These are phyloP conservation scores for Trichophyton verrucosum DNA, from an alignment of 2,329 filamentous ascomycete genomes.

Conservation along the genomic window DNA sequence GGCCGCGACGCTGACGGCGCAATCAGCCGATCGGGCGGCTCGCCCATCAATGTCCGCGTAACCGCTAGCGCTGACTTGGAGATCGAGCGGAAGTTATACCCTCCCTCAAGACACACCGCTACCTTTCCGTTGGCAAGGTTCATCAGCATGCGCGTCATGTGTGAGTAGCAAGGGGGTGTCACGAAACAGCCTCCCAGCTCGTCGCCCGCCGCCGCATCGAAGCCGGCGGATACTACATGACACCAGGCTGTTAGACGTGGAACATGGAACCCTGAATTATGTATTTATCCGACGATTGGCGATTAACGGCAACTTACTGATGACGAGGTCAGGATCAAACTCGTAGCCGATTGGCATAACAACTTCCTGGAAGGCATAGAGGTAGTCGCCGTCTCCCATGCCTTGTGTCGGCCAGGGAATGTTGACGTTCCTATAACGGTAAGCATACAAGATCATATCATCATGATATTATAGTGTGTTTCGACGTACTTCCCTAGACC, in stretches of 20 bases:
- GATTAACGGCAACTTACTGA: slow-evolving; percentile 35
- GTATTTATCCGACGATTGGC: background rate
- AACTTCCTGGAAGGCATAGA: slow-evolving; percentile 89
- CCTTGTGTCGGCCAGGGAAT: slow-evolving; percentile 56
- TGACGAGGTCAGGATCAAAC: slow-evolving; percentile 86
- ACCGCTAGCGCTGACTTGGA: slow-evolving; percentile 86
- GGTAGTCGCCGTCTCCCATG: slow-evolving; percentile 94
- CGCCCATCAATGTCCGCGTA: slow-evolving; percentile 85
- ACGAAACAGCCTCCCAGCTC: slow-evolving; percentile 88
- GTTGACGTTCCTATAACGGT: slow-evolving; percentile 46
- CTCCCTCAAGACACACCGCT: slow-evolving; percentile 85
- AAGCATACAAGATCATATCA: background rate
- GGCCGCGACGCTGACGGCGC: slow-evolving; percentile 36
- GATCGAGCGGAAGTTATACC: slow-evolving; percentile 88
- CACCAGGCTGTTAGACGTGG: background rate
- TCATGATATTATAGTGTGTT: too few species aligned
- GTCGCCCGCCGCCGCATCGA: slow-evolving; percentile 89
- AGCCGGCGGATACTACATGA: slow-evolving; percentile 66
- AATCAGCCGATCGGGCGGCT: slow-evolving; percentile 58
- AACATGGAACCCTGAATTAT: background rate
- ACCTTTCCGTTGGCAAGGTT: slow-evolving; percentile 79
- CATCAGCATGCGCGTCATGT: slow-evolving; percentile 99
- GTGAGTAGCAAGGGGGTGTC: slow-evolving; percentile 78
- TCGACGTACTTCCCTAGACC: slow-evolving; percentile 43
- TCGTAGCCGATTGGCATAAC: slow-evolving; percentile 93